These are phyloP conservation scores for Lentinula guzmanii DNA, from an alignment of 768 basidiomycete genomes.

Conservation along the genomic window DNA sequence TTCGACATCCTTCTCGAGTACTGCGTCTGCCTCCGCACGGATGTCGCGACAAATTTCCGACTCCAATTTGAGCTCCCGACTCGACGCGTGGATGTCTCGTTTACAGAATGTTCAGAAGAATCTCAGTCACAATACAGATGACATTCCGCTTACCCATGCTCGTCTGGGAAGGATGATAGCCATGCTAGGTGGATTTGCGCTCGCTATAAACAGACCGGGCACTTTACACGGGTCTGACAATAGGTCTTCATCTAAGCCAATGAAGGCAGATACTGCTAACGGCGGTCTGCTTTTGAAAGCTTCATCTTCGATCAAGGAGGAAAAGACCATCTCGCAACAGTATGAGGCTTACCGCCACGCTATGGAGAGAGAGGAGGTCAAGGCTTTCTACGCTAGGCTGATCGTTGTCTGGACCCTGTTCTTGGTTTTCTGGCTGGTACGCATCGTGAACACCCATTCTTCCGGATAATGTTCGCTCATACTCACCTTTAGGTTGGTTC, in stretches of 20 bases:
- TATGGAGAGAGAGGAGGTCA: conserved; percentile 39
- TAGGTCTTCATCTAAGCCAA: neutral
- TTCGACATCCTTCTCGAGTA: neutral
- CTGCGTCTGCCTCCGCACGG: neutral
- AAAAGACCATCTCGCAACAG: conserved; percentile 17
- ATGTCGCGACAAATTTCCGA: neutral
- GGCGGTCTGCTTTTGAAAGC: neutral
- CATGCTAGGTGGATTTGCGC: conserved; percentile 46
- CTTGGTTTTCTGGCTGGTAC: conserved; percentile 72
- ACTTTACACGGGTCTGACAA: neutral
- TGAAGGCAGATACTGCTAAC: conserved; percentile 6
- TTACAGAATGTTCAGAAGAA: conserved; percentile 2
- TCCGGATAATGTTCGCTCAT: neutral
- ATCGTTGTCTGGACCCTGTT: conserved; percentile 54
- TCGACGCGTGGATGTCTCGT: neutral
- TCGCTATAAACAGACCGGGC: conserved; percentile 29
- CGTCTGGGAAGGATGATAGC: conserved; percentile 52
- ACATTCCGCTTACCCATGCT: conserved; percentile 43
- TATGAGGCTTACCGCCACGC: conserved; percentile 23
- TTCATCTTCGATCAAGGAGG: neutral
- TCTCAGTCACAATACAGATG: conserved; percentile 3
- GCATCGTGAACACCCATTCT: conserved; percentile 9
- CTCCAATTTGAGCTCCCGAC: neutral
- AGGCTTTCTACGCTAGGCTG: conserved; percentile 54
- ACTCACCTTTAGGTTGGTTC: conserved; percentile 47